Evolutionary conservation across 345 rosid species (phyloP).

Genomic region (Rhizophora apiculata): DNA sequence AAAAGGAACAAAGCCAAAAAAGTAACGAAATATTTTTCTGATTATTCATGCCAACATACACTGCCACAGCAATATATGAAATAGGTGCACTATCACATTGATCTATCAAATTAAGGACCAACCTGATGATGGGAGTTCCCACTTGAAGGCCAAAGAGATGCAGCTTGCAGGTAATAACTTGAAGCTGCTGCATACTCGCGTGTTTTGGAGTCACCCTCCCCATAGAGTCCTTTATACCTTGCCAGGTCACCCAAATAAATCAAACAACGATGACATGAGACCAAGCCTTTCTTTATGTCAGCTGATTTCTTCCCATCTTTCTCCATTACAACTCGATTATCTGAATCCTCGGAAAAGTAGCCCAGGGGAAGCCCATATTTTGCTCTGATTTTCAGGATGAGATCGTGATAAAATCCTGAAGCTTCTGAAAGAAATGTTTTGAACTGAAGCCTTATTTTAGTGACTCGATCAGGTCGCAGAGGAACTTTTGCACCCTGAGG

Average conservation of each 20-base stretch:
- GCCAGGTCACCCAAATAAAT: slow-evolving; percentile 98
- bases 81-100: too few species aligned
- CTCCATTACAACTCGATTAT: slow-evolving; percentile 48
- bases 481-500: slow-evolving; percentile 56
- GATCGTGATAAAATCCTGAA: slow-evolving; percentile 90
- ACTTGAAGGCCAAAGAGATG: slow-evolving; percentile 77
- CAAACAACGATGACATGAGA: slow-evolving; percentile 96
- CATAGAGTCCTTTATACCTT: slow-evolving; percentile 88
- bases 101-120: slow-evolving; percentile 6
- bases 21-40: neutral
- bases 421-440: slow-evolving; percentile 98
- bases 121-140: slow-evolving; percentile 99
- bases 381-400: slow-evolving; percentile 72
- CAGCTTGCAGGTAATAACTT: slow-evolving; percentile 94
- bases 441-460: slow-evolving; percentile 71
- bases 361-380: slow-evolving; percentile 95
- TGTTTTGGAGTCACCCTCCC: slow-evolving; percentile 76
- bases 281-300: slow-evolving; percentile 70
- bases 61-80: too few species aligned
- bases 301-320: slow-evolving; percentile 72
- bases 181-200: slow-evolving; percentile 91
- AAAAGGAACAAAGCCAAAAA: neutral
- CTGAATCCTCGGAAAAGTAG: slow-evolving; percentile 72
- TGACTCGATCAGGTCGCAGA: slow-evolving; percentile 50
- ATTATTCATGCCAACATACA: too few species aligned